Conservation (phyloP, 129 eudicot species). For the Flaveria sonorensis region DNA sequence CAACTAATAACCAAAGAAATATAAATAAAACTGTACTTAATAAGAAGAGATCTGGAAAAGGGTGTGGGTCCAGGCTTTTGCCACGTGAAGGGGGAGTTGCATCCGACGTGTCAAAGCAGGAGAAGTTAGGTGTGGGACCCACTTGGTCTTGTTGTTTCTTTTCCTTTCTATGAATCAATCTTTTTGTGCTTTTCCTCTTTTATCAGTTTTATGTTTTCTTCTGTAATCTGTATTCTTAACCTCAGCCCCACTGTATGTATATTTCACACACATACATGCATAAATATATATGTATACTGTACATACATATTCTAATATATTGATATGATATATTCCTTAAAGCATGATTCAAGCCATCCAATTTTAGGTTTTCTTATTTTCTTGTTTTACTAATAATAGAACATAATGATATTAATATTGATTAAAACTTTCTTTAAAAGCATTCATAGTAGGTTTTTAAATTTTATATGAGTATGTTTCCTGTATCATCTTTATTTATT, state of each 20-base stretch:
- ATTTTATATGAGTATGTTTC: no score
- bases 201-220: conserved; percentile 31
- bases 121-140: conserved; percentile 26
- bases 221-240: conserved; percentile 34
- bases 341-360: conserved; percentile 16
- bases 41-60: conserved; percentile 5
- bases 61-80: conserved; percentile 68
- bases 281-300: not conserved
- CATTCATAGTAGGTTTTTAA: no score
- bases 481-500: no score
- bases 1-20: no score
- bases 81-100: conserved; percentile 52
- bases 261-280: not conserved
- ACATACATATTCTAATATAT: not conserved
- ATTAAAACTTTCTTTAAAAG: no score
- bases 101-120: conserved; percentile 65
- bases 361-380: conserved; percentile 9
- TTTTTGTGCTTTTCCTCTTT: conserved; percentile 47
- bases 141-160: conserved; percentile 41
- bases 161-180: conserved; percentile 45
- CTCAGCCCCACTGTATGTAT: conserved; percentile 41
- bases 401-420: no score
- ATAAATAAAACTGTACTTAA: no score
- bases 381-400: not conserved
- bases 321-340: not conserved